Conservation (phyloP, 1,284 basidiomycete species). For the Cutaneotrichosporon daszewskae region DNA sequence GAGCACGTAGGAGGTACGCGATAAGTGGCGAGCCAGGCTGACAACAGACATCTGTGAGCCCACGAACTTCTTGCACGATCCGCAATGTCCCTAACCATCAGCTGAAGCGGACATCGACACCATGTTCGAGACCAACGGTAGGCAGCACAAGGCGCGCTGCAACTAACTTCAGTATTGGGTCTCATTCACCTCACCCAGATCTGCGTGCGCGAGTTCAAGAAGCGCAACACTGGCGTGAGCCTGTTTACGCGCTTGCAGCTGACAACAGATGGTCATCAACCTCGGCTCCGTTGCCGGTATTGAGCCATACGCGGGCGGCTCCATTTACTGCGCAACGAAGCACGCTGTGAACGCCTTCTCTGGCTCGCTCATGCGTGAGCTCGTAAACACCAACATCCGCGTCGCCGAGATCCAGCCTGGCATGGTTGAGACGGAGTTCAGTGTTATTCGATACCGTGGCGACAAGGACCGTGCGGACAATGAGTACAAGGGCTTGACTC, state of each 20-base stretch:
- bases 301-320: slow-evolving; percentile 83
- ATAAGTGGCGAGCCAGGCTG: not conserved
- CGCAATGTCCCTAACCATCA: too few relatives aligned
- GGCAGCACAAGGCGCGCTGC: too few relatives aligned
- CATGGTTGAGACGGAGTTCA: slow-evolving; percentile 58
- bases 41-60: slow-evolving; percentile 32
- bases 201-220: slow-evolving; percentile 71
- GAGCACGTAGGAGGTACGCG: slow-evolving; percentile 44
- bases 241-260: not conserved
- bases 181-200: slow-evolving; percentile 43
- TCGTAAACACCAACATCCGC: slow-evolving; percentile 82
- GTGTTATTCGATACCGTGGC: slow-evolving; percentile 77
- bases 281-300: slow-evolving; percentile 87
- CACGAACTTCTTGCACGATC: too few relatives aligned
- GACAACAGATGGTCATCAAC: slow-evolving; percentile 74
- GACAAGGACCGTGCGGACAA: slow-evolving; percentile 72
- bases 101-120: slow-evolving; percentile 45
- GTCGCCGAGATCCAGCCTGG: slow-evolving; percentile 83
- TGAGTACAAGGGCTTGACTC: slow-evolving; percentile 73
- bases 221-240: slow-evolving; percentile 62
- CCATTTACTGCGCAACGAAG: slow-evolving; percentile 52
- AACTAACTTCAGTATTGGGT: too few relatives aligned
- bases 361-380: slow-evolving; percentile 71
- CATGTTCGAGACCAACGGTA: slow-evolving; percentile 93
- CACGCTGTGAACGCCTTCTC: slow-evolving; percentile 82